Percentiles rank a stretch among this genome's conserved stretches.
These are phyloP conservation scores for Rosa multiflora DNA, from an alignment of 306 rosid species.

Conservation along the genomic window DNA sequence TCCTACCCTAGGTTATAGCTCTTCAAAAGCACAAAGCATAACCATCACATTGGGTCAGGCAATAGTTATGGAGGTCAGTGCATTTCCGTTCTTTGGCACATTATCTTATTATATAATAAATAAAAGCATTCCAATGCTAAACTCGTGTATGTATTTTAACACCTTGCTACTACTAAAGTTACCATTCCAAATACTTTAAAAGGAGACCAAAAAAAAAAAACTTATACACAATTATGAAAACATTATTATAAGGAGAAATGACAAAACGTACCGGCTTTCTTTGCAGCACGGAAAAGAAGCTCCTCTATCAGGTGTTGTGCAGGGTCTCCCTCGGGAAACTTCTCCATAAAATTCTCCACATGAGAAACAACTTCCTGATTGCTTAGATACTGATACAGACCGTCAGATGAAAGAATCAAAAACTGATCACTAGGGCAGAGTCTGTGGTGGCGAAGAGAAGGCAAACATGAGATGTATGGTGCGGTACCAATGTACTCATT, in stretches of 20 bases:
- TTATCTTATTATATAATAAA: background rate
- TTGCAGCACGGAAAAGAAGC: slow-evolving; percentile 96
- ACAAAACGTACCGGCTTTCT: slow-evolving; percentile 74
- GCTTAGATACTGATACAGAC: slow-evolving; percentile 89
- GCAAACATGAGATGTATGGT: slow-evolving; percentile 89
- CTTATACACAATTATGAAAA: background rate
- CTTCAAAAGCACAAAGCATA: slow-evolving; percentile 7
- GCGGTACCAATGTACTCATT: slow-evolving; percentile 90
- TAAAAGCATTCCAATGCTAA: background rate
- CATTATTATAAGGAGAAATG: background rate
- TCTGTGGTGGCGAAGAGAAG: slow-evolving; percentile 89
- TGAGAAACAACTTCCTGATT: slow-evolving; percentile 95
- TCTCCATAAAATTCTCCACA: slow-evolving; percentile 95
- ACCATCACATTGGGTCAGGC: background rate
- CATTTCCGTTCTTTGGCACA: background rate
- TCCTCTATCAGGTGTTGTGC: slow-evolving; percentile 99
- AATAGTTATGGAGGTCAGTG: background rate
- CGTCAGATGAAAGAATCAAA: slow-evolving; percentile 95
- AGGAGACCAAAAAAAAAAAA: background rate
- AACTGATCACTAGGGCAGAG: slow-evolving; percentile 86
- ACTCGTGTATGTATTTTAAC: background rate
- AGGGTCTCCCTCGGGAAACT: slow-evolving; percentile 98
- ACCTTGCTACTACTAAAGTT: background rate
- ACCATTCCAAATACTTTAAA: background rate
- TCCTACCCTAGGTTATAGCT: background rate